These are phyloP conservation scores for Davidsoniella neocaledoniae DNA, from an alignment of 2,329 filamentous ascomycete species.

Conservation along the genomic window DNA sequence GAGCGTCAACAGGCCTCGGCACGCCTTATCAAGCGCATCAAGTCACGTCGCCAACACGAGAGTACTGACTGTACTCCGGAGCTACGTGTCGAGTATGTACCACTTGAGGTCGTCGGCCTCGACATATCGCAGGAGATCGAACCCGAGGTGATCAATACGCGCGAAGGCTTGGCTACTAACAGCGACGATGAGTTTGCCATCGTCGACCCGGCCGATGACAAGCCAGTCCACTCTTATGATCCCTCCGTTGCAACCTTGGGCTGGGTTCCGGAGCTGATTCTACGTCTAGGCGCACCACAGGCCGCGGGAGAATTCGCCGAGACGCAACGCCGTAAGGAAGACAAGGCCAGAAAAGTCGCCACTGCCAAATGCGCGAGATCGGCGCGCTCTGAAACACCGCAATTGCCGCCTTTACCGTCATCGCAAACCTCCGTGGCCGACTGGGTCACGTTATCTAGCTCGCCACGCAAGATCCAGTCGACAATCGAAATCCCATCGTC, in stretches of 20 bases:
- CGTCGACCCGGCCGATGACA: slow-evolving; percentile 20
- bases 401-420: neutral
- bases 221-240: slow-evolving; percentile 46
- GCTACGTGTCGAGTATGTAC: slow-evolving; percentile 61
- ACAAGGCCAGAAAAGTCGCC: slow-evolving; percentile 2
- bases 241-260: slow-evolving; percentile 26
- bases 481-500: slow-evolving; percentile 2
- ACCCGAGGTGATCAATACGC: slow-evolving; percentile 37
- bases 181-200: slow-evolving; percentile 48
- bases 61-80: slow-evolving; percentile 63
- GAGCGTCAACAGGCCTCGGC: slow-evolving; percentile 27
- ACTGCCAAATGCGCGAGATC: slow-evolving; percentile 1
- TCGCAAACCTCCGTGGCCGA: neutral
- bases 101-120: slow-evolving; percentile 59
- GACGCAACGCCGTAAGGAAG: slow-evolving; percentile 13
- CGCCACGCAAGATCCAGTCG: neutral
- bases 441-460: neutral
- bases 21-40: slow-evolving; percentile 46
- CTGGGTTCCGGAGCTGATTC: slow-evolving; percentile 23
- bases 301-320: slow-evolving; percentile 15
- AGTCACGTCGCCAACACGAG: slow-evolving; percentile 49
- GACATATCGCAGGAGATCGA: slow-evolving; percentile 49
- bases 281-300: slow-evolving; percentile 15
- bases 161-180: slow-evolving; percentile 41
- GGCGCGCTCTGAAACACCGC: neutral